Percentiles rank a stretch among this genome's conserved stretches.
Evolutionary conservation across 139 green algal genomes (phyloP).

Genomic region (Chlorella sp.): DNA sequence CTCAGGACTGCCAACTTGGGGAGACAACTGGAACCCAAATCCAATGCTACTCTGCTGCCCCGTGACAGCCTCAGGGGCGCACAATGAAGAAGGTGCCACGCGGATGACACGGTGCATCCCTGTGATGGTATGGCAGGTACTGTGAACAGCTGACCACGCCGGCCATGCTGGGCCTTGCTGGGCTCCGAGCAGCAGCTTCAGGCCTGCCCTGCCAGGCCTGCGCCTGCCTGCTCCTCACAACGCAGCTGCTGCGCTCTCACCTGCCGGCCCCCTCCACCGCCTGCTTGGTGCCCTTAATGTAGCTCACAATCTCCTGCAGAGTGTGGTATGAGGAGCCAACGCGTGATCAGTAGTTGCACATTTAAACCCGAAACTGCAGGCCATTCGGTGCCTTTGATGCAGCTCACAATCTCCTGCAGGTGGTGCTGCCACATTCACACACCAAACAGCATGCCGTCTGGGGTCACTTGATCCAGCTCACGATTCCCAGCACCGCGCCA

Average conservation of each 20-base stretch:
- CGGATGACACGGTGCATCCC: no score
- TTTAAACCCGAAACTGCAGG: no score
- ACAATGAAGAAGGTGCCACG: no score
- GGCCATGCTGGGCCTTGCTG: not conserved
- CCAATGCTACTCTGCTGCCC: no score
- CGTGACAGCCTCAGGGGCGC: no score
- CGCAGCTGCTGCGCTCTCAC: not conserved
- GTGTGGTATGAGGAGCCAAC: not conserved
- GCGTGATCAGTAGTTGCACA: not conserved
- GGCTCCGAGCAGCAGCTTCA: not conserved
- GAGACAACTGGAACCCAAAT: no score
- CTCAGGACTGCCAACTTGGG: no score
- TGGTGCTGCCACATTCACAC: not conserved
- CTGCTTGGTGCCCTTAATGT: conserved; percentile 79
- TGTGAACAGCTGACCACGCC: no score
- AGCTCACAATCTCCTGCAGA: conserved; percentile 62
- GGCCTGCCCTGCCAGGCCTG: not conserved
- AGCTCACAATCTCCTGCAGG: conserved; percentile 62
- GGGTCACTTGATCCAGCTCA: conserved; percentile 82
- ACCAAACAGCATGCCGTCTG: no score
- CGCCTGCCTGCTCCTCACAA: not conserved
- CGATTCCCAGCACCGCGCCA: no score
- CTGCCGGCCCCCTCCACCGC: conserved; percentile 42
- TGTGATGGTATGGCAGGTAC: no score
- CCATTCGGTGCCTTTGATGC: conserved; percentile 81